Evolutionary conservation across 1,284 basidiomycete genomes (phyloP), one percentile per base, ranked within the genome.

Genomic region (Cutaneotrichosporon cutaneum): DNA sequence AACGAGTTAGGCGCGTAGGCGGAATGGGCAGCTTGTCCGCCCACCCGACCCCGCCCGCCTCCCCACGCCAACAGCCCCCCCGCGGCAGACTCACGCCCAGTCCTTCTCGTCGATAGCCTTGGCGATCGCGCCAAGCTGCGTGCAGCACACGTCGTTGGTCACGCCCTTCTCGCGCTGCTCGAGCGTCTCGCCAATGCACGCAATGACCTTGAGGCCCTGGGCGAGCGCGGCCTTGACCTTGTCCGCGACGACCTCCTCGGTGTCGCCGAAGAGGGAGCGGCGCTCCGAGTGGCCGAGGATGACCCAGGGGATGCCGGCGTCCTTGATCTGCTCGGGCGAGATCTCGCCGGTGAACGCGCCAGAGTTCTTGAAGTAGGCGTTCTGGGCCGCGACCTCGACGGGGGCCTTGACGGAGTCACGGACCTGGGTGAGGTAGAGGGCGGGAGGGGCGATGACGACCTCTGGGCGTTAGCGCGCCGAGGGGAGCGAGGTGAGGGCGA

Each of bases 201-300:
- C 88, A 74, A 99, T 97, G 69, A 98, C 90, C 63, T 85, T 88
- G 68, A 98, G 84, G 10, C 84, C 85, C 1, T 84, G 82, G 56
- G 86, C 86, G 35, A 74, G 59, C 16, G 71, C 70, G 4, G 88
- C 88, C 69, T 86, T 84, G 66, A 90, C 93, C 85, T 98, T 99
- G 66, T 85, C 82, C 18, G 92, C 94, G 64, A 98, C 88, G 59
- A 90, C 72, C 64, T 86, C 86, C 68, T 92, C 92, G 24, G 87
- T 85, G 80, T 99, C 96, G 76, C 87, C 84, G 84, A 99, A 99
- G 69, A 96, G 80, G 5, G 90, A 89, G 62, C 95, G 89, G 69
- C 96, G 90, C 81, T 99, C 96, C 53, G 94, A 97, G 84, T 99
- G 95, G 85, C 94, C 95, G 63, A 98, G 86, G 78, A 99, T 90